Evolutionary conservation across 2,329 filamentous ascomycete genomes (phyloP).

Genomic region (Clonostachys solani): DNA sequence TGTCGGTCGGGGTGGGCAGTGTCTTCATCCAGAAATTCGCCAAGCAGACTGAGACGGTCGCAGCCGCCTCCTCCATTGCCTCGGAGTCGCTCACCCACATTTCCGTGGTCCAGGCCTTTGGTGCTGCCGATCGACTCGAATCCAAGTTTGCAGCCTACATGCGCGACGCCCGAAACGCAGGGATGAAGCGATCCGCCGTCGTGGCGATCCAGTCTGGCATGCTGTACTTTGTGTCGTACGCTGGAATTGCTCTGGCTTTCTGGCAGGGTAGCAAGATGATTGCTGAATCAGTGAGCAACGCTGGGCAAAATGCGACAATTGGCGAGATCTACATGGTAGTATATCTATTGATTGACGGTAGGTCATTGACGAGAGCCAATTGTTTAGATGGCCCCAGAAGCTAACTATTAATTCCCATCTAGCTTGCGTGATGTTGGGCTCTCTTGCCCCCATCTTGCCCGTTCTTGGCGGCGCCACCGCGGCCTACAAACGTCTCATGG

Average conservation of each 20-base stretch:
- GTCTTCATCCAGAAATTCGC: constrained; percentile 49
- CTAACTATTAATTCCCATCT: constrained; percentile 79
- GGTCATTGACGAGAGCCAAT: constrained; percentile 32
- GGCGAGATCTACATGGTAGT: constrained; percentile 1
- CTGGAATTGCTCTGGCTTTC: constrained; percentile 75
- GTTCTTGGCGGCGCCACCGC: constrained; percentile 81
- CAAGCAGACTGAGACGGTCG: constrained; percentile 60
- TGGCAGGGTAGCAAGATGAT: constrained; percentile 63
- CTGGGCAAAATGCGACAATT: neutral
- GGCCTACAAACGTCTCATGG: constrained; percentile 87
- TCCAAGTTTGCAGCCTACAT: constrained; percentile 71
- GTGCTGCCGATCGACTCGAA: constrained; percentile 77
- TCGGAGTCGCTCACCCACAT: constrained; percentile 86
- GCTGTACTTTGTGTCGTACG: constrained; percentile 32
- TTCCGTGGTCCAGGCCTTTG: constrained; percentile 80
- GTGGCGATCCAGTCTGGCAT: constrained; percentile 70
- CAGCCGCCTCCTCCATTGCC: constrained; percentile 72
- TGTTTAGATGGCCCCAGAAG: constrained; percentile 54
- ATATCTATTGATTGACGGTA: constrained; percentile 55
- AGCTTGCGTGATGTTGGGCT: constrained; percentile 90
- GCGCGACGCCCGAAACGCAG: constrained; percentile 37
- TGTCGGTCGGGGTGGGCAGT: constrained; percentile 65
- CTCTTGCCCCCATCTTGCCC: constrained; percentile 79
- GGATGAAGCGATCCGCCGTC: constrained; percentile 50
- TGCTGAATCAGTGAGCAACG: neutral